These are phyloP conservation scores for Nemania diffusa DNA, from an alignment of 2,329 filamentous ascomycete genomes.

Conservation along the genomic window DNA sequence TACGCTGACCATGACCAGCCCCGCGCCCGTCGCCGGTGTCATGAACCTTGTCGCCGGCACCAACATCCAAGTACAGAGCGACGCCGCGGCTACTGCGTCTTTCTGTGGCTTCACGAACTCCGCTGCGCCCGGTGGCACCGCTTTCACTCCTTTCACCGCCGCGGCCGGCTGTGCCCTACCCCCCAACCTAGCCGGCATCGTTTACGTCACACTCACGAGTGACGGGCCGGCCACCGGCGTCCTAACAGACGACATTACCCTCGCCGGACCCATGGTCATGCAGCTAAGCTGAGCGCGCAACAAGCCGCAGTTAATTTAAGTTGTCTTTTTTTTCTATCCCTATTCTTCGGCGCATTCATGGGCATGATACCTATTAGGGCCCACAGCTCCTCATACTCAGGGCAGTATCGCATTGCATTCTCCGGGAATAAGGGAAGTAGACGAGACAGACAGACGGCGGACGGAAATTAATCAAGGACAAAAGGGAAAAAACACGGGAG, in stretches of 20 bases:
- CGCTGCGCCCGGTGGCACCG: slow-evolving; percentile 65
- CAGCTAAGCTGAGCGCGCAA: slow-evolving; percentile 55
- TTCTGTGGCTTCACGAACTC: slow-evolving; percentile 76
- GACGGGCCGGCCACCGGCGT: slow-evolving; percentile 60
- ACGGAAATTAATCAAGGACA: not conserved
- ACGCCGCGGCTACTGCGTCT: slow-evolving; percentile 61
- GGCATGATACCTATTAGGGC: too few species aligned
- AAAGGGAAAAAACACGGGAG: not conserved
- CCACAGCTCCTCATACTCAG: not conserved
- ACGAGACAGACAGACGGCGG: slow-evolving; percentile 7
- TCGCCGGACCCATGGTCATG: slow-evolving; percentile 73
- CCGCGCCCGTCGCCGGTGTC: slow-evolving; percentile 54
- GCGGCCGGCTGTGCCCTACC: slow-evolving; percentile 69
- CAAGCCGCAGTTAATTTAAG: not conserved
- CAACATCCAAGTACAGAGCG: slow-evolving; percentile 60
- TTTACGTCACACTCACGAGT: slow-evolving; percentile 74
- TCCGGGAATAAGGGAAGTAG: not conserved
- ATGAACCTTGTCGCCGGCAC: slow-evolving; percentile 54
- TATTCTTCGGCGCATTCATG: too few species aligned
- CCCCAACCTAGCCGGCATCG: slow-evolving; percentile 69
- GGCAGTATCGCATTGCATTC: not conserved
- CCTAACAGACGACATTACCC: slow-evolving; percentile 70
- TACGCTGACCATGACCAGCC: slow-evolving; percentile 61
- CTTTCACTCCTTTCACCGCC: slow-evolving; percentile 67
- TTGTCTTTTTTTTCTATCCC: slow-evolving; percentile 4